Base-by-base conservation (phyloP, 371 early-diverging fungal species). In the Thermomucor indicae-seudaticae region DNA sequence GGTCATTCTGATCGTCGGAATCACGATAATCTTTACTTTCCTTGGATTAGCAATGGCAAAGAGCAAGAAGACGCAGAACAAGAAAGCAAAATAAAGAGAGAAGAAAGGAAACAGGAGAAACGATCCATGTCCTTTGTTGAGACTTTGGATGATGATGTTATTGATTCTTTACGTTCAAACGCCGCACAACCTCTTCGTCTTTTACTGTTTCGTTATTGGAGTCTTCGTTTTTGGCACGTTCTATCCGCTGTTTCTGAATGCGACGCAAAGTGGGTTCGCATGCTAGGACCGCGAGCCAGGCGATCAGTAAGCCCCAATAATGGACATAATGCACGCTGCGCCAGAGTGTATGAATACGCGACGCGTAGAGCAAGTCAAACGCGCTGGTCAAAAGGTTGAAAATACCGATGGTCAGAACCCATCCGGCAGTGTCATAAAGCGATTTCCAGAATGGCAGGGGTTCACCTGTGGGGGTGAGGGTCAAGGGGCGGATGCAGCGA, bases 11-110 rank as follows among this genome's bases (percentile, higher is more conserved):
- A 84, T 92, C 17, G 72, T 86, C 12, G 91, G 90, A 11, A 61
- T 91, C 38, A 84, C 91, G 2, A 83, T 78, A 28, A 79, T 94
- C 32, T 76, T 78, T 48, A 83, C 81, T 8, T 93, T 93, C 72
- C 63, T 93, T 34, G 83, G 92, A 17, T 59, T 90, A 53, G 83
- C 92, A 30, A 87, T 93, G 86, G 87, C 91, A 58, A 84, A 89
- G 73, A 85, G 86, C 29, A 76, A 75, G 53, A 80, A 75, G 58
- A 87, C 89, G 64, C 58, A 62, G 32, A 46, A 52, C 11, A 57
- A 56, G 32, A 54, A 58, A 24, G 27, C 56, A 29, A 62, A 58
- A 42, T 61, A 50, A 50, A 30, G n/a, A 32, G 25, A 25, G 17
- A n/a, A n/a, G n/a, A n/a, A n/a, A n/a, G n/a, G n/a, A n/a, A n/a